Conservation (phyloP, 495 filamentous ascomycete genomes). For the Daldinia childiae region DNA sequence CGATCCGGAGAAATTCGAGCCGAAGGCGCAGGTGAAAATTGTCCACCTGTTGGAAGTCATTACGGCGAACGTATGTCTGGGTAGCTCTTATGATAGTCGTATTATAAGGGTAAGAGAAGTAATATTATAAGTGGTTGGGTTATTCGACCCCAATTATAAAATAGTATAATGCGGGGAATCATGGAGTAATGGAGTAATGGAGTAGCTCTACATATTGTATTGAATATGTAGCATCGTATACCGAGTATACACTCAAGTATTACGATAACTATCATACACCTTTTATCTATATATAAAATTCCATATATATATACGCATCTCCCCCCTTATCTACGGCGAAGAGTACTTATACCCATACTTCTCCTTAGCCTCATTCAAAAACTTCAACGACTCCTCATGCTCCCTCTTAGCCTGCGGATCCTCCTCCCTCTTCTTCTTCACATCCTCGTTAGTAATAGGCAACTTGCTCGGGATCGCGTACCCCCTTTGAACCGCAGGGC, state of each 20-base stretch:
- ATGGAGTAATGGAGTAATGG: background rate
- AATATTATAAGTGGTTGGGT: background rate
- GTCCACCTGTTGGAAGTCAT: slow-evolving; percentile 39
- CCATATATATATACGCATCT: background rate
- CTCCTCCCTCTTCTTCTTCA: slow-evolving; percentile 16
- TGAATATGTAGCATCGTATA: too few species aligned
- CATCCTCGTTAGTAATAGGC: slow-evolving; percentile 12
- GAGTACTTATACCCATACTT: slow-evolving; percentile 53
- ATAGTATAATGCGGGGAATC: background rate
- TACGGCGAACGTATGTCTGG: background rate
- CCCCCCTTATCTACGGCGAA: slow-evolving; percentile 41
- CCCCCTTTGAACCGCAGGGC: slow-evolving; percentile 75
- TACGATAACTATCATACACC: too few species aligned
- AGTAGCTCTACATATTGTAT: background rate
- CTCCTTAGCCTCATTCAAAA: slow-evolving; percentile 47
- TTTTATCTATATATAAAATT: too few species aligned
- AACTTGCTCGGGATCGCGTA: slow-evolving; percentile 65
- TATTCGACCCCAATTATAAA: too few species aligned
- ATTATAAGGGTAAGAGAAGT: background rate
- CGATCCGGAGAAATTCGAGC: slow-evolving; percentile 42
- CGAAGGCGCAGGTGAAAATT: slow-evolving; percentile 30
- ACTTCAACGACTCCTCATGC: slow-evolving; percentile 28
- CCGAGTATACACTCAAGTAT: too few species aligned
- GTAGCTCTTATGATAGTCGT: background rate
- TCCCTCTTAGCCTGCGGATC: slow-evolving; percentile 44